Evolutionary conservation across 2,329 filamentous ascomycete genomes (phyloP), one percentile per base, ranked within the genome.

Genomic region (Fonsecaea erecta): DNA sequence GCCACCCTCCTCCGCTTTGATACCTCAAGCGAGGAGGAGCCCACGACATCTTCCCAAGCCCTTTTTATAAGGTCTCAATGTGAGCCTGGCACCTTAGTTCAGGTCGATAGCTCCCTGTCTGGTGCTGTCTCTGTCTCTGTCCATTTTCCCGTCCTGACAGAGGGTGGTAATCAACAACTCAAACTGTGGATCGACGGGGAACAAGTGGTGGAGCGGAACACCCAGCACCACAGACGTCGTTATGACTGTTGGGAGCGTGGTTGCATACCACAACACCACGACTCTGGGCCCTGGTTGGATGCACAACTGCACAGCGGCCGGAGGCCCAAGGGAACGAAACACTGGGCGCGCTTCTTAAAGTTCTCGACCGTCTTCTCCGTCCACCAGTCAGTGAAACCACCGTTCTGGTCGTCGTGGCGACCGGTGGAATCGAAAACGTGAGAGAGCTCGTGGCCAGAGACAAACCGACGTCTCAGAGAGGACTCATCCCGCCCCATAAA

Each of bases 361-460:
- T 79, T 84, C 3, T 80, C 72, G 2, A 88, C 79, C 1, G 87
- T 90, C 37, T 78, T 73, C 8, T 87, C 78, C 16, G 86, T 85
- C 88, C 88, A 90, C 88, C 88, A 90, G 65, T 87, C 82, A 0
- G 84, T 87, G 72, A 84, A 85, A 71, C 87, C 88, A 24, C 87
- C 88, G 48, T 83, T 85, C 69, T 87, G 80, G 71, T 91, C 86
- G 69, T 86, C 90, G 70, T 87, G 83, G 18, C 86, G 82, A 8
- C 88, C 88, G 0, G 82, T 85, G 35, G 83, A 87, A 74, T 91
- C 89, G 71, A 91, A 90, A 12, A 86, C 88, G 65, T 91, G 89
- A 2, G 86, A 88, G 7, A 91, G 81, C 74, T 91, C 88, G 71
- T 91, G 89, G 1, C 88, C 89, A 8, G 85, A 85, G 1, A 90